Base-by-base conservation (phyloP, 1,284 basidiomycete species). In the Chalciporus sp. region DNA sequence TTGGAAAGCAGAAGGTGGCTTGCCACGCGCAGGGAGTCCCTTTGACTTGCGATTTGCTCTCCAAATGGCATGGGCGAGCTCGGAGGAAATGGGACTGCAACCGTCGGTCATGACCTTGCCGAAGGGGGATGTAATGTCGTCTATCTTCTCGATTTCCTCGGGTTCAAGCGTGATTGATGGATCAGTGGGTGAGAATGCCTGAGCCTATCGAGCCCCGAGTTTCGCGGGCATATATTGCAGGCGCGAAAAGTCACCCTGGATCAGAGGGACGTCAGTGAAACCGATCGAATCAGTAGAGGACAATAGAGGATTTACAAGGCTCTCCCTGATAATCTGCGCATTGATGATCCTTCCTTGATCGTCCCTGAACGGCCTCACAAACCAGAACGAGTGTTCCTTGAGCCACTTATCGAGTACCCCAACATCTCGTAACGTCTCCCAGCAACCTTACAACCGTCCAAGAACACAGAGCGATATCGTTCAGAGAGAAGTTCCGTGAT, bases 351-450 rank as follows among this genome's bases (percentile, higher is more conserved):
- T 53, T 8, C 60, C 66, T 23, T 58, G 16, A 0, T 64, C 61
- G 28, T 66, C 62, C 7, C 1, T 6, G 62, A 84, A 80, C 11
- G 77, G 74, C 19, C 72, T 74, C 37, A 84, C 75, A 53, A 83
- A 88, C 79, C 83, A 87, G 8, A 88, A 78, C 2, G 79, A 76
- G 50, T 83, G 80, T 41, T 81, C 74, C 59, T 74, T 79, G 51
- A 88, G 70, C 0, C 81, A 17, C 82, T 84, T 67, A 79, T 80
- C 0, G 83, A 83, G 59, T 85, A 88, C 1, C 81, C 86, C 40
- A 88, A 67, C 63, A 87, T 82, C 0, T 78, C 54, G 61, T 81
- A 88, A 0, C 63, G 59, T 16, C 82, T 74, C 0, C 85, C 86
- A 1, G 77, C 84, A 19, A 89, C 70, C 7, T 51, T 56, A 20